phyloP scores from a whole-genome alignment of 495 filamentous ascomycete genomes.

The Monascus purpureus region DNA sequence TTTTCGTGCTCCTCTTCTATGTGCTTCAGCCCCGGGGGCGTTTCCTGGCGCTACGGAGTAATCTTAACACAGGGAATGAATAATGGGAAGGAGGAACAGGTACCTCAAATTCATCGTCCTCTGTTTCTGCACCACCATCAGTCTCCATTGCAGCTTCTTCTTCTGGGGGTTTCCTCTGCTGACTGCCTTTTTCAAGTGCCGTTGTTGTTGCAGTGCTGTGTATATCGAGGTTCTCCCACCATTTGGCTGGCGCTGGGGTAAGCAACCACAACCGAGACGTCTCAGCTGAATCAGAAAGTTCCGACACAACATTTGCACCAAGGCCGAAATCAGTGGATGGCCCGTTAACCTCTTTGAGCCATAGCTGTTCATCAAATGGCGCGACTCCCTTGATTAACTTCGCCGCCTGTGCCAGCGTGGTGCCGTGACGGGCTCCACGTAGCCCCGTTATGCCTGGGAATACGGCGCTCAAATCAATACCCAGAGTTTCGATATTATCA shows the following conservation, averaged over 20 bases:
- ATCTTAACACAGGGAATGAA: constrained; percentile 2
- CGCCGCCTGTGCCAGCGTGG: constrained; percentile 18
- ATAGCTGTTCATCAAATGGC: constrained; percentile 29
- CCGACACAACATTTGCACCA: constrained; percentile 14
- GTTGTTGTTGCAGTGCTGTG: constrained; percentile 1
- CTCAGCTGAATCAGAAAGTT: constrained; percentile 7
- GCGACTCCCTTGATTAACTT: constrained; percentile 32
- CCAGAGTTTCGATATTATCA: constrained; percentile 62
- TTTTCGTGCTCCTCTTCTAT: constrained; percentile 1
- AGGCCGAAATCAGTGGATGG: constrained; percentile 7
- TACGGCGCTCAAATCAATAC: constrained; percentile 50
- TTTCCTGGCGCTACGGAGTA: constrained; percentile 22
- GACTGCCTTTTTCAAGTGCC: not conserved
- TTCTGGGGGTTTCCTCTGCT: not conserved
- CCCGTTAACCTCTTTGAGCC: constrained; percentile 18
- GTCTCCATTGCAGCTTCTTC: not conserved
- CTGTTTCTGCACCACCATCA: constrained; percentile 4
- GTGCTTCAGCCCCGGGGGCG: constrained; percentile 17
- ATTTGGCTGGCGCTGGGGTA: constrained; percentile 12
- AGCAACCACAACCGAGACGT: constrained; percentile 3
- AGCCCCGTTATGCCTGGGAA: constrained; percentile 50
- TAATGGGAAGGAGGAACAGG: not conserved
- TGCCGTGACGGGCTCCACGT: constrained; percentile 19
- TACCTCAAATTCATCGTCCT: constrained; percentile 27
- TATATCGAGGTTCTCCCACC: constrained; percentile 24